Evolutionary conservation across 2,329 filamentous ascomycete species (phyloP).

Genomic region (Stromatinia cepivora): DNA sequence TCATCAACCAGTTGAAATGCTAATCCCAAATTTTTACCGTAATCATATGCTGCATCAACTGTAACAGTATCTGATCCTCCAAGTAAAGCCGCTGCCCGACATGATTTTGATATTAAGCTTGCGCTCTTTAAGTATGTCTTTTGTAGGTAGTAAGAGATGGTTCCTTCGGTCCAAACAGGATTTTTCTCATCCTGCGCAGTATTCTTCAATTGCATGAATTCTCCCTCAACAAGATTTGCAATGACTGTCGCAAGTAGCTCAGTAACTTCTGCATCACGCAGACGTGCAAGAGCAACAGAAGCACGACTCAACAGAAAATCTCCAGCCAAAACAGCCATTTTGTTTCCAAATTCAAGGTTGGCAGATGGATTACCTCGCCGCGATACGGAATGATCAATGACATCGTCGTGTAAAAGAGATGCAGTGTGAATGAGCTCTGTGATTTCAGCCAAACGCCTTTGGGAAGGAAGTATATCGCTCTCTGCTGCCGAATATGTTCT

Average conservation of each 20-base stretch:
- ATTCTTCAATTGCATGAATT: conserved; percentile 99
- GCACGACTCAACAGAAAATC: conserved; percentile 93
- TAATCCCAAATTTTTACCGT: conserved; percentile 89
- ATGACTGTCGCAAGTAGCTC: conserved; percentile 95
- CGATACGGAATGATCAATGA: conserved; percentile 89
- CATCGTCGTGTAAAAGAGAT: conserved; percentile 94
- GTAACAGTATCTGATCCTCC: conserved; percentile 75
- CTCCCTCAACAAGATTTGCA: conserved; percentile 94
- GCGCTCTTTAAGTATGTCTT: conserved; percentile 99
- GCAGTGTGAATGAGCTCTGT: conserved; percentile 97
- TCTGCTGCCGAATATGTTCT: conserved; percentile 44
- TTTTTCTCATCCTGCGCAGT: conserved; percentile 84
- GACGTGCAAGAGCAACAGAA: conserved; percentile 85
- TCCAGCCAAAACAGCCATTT: conserved; percentile 97
- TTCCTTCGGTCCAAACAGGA: conserved; percentile 83
- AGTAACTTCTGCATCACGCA: conserved; percentile 90
- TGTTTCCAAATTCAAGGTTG: conserved; percentile 96
- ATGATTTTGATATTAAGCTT: conserved; percentile 93
- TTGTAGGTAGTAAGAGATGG: conserved; percentile 89
- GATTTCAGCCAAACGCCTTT: conserved; percentile 90
- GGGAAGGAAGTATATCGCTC: conserved; percentile 82
- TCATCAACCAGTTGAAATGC: conserved; percentile 98
- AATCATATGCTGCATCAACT: conserved; percentile 87
- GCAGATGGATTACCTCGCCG: conserved; percentile 83
- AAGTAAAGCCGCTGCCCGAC: conserved; percentile 82